These are phyloP conservation scores for Macrolepiota dolichaula DNA, from an alignment of 768 basidiomycete genomes.

Conservation along the genomic window DNA sequence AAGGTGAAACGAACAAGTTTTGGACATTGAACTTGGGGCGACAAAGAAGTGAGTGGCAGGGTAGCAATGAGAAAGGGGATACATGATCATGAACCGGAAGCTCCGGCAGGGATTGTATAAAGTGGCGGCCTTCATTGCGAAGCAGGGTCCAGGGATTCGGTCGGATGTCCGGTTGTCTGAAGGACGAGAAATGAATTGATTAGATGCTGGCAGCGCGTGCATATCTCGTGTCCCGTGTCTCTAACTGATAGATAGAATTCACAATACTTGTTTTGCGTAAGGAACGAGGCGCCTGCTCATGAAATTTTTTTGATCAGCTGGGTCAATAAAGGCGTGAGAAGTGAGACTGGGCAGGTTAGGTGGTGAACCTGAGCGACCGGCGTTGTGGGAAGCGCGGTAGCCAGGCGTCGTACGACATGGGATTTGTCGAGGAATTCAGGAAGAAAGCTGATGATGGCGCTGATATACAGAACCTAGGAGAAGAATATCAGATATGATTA, in stretches of 20 bases:
- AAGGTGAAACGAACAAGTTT: not conserved
- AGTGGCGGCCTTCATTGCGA: not conserved
- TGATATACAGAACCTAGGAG: not conserved
- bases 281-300: not conserved
- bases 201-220: not conserved
- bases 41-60: not conserved
- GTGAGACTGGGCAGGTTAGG: not conserved
- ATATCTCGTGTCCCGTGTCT: not conserved
- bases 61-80: not conserved
- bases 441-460: not conserved
- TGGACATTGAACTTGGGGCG: not conserved
- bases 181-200: not conserved
- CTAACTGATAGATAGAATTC: not conserved
- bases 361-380: not conserved
- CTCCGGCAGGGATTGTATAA: not conserved
- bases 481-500: not conserved
- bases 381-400: not conserved
- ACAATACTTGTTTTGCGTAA: constrained; percentile 6
- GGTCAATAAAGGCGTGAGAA: not conserved
- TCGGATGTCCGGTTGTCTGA: not conserved
- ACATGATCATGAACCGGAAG: not conserved
- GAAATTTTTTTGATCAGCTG: not conserved
- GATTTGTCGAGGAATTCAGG: not conserved
- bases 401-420: not conserved
- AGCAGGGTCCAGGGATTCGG: not conserved